Base-by-base conservation (phyloP, 345 rosid genomes). In the Bruguiera parviflora region DNA sequence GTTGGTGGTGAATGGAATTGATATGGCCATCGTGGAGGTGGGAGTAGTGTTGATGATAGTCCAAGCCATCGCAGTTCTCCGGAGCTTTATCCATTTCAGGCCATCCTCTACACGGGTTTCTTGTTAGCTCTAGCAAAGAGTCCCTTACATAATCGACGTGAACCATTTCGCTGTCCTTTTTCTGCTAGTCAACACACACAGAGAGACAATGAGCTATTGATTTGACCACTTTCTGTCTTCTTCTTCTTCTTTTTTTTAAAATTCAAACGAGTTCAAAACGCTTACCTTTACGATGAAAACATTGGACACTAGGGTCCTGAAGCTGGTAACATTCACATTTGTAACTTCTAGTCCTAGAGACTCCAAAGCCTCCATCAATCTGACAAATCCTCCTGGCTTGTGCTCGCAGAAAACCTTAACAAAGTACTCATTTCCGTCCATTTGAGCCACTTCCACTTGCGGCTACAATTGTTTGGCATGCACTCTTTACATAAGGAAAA, bases 351-450 rank as follows among this genome's bases (percentile, higher is more conserved):
- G 77, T n/a, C 97, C 97, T 15, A 92, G 79, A 25, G 92, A 85
- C 78, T 86, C 89, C 76, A 94, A 68, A 58, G 92, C 96, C 78
- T 95, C 96, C 86, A 95, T 79, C 68, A 94, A 82, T 73, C 84
- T 88, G 56, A 85, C 86, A 75, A 94, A 89, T 3, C 96, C 97
- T 18, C 99, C 92, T 0, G 88, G 81, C 75, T 84, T 88, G 75
- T 88, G 91, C 85, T 92, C 99, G 46, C 93, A 85, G 3, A 95
- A 89, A 10, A 92, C 96, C 82, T 90, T 92, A 15, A 95, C 89
- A 77, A 89, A 95, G 70, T 89, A 95, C 85, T 85, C 87, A 57
- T 86, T 92, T 9, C 92, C 93, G 65, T 95, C 86, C 66, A 92
- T 78, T 80, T 92, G 96, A 60, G 81, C 86, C 71, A 95, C 96